Evolutionary conservation across 1,284 basidiomycete genomes (phyloP), one percentile per base, ranked within the genome.

Genomic region (Leccinum subspadiceum): DNA sequence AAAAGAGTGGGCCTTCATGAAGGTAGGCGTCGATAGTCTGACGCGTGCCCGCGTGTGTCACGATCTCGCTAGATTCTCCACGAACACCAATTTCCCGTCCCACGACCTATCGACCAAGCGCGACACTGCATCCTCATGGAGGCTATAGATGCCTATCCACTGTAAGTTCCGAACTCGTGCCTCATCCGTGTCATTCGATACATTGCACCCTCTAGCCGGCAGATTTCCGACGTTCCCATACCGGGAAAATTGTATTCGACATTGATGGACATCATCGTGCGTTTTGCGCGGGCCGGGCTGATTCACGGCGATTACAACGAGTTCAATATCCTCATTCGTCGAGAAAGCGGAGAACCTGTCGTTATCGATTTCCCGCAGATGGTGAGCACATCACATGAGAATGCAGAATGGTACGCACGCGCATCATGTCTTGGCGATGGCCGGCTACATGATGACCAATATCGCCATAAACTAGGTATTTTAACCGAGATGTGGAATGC

Each of bases 261-360:
- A 15, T 81, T 99, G 46, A 99, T 99, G 96, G 93, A 94, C 73
- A 81, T 98, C 59, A 96, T 99, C 70, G 94, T 98, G 61, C 92
- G 94, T 56, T 90, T 99, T 66, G 96, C 96, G 2, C 86, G 86
- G 49, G 87, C 92, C 2, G 97, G 97, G 1, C 83, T 99, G 22
- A 98, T 99, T 58, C 96, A 99, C 71, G 96, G 97, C 54, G 96
- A 99, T 76, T 99, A 93, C 78, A 99, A 99, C 77, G 97, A 99
- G 73, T 99, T 99, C 80, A 99, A 99, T 75, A 94, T 99, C 68
- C 86, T 99, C 62, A 94, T 99, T 64, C 84, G 85, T 52, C 85
- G 89, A 55, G 87, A 88, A 58, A 83, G 81, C 46, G 91, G 93
- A 7, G 89, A 94, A 67, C 93, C 96, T 5, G 79, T 98, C 57